Conservation (phyloP, 257 asterid species). For the Jacaranda mimosifolia region DNA sequence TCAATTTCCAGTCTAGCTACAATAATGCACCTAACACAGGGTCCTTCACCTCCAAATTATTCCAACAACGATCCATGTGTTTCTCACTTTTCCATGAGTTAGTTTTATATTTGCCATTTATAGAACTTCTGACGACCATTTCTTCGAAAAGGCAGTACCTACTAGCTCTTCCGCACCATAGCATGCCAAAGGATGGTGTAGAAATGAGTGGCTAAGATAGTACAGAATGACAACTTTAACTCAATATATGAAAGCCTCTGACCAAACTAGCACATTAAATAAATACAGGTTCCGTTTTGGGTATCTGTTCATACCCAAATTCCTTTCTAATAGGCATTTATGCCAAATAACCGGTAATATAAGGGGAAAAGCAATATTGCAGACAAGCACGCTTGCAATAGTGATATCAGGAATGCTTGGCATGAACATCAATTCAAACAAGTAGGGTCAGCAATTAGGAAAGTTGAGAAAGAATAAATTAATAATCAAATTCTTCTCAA, state of each 20-base stretch:
- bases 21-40: not conserved
- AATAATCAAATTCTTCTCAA: not conserved
- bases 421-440: not conserved
- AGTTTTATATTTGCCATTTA: not conserved
- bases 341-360: not conserved
- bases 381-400: not conserved
- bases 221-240: not conserved
- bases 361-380: not conserved
- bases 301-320: not conserved
- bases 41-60: slow-evolving; percentile 8
- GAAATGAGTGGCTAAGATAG: not conserved
- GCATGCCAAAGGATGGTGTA: not conserved
- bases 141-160: not conserved
- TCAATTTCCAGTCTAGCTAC: slow-evolving; percentile 1
- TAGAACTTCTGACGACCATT: not conserved
- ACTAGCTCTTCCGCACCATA: slow-evolving; percentile 5
- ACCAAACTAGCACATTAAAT: not conserved
- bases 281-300: not conserved
- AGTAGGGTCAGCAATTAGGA: not conserved
- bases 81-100: not conserved
- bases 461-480: not conserved
- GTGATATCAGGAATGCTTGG: not conserved
- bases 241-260: not conserved
- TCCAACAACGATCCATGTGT: not conserved
- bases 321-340: slow-evolving; percentile 1